A percentile compares a stretch with the other conserved stretches of the same genome.
phyloP scores from a whole-genome alignment of 1,284 basidiomycete species.

The Cystobasidium sp. region DNA sequence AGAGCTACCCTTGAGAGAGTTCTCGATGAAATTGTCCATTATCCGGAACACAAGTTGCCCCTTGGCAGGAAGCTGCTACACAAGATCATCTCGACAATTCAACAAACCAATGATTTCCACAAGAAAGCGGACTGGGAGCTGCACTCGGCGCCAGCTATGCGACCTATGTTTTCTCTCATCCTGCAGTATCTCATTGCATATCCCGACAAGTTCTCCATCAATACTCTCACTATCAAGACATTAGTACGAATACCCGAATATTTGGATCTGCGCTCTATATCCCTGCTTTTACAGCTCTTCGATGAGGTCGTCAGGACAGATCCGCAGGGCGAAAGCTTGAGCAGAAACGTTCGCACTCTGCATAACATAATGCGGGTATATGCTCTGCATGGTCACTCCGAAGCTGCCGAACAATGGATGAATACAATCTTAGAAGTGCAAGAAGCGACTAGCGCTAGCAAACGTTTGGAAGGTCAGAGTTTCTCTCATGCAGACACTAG shows the following conservation, averaged over 20 bases:
- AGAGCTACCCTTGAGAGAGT: conserved; percentile 31
- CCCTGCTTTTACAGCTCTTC: conserved; percentile 7
- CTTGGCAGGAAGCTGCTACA: neutral
- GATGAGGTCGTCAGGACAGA: neutral
- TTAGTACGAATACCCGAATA: conserved; percentile 22
- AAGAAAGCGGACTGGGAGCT: neutral
- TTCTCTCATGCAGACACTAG: no score
- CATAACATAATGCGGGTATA: conserved; percentile 35
- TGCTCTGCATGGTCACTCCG: conserved; percentile 8
- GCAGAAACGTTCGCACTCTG: conserved; percentile 3
- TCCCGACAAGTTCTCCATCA: conserved; percentile 1
- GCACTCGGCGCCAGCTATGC: conserved; percentile 16
- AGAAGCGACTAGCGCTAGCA: neutral
- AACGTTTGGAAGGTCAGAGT: neutral
- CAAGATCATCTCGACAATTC: conserved; percentile 5
- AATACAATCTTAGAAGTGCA: neutral
- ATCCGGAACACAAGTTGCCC: neutral
- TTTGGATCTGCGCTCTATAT: neutral
- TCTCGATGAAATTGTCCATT: conserved; percentile 3
- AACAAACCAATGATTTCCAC: neutral
- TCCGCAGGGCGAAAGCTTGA: neutral
- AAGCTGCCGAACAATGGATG: conserved; percentile 25
- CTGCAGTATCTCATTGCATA: conserved; percentile 6
- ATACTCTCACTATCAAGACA: neutral
- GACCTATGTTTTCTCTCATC: conserved; percentile 19